phyloP scores from a whole-genome alignment of 257 asterid species.

The Salvia splendens region DNA sequence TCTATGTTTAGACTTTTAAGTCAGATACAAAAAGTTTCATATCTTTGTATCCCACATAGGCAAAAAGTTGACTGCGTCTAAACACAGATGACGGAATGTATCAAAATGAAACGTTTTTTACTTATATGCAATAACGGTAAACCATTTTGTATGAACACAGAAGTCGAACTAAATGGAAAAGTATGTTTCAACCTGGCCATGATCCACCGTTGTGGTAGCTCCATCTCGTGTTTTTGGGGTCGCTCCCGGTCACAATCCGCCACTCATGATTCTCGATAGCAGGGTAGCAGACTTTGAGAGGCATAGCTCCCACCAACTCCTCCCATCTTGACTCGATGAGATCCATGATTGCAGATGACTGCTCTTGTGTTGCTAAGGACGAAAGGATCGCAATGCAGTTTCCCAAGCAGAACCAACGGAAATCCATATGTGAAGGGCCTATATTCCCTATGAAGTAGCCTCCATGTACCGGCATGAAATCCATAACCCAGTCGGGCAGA shows the following conservation, averaged over 20 bases:
- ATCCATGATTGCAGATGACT: constrained; percentile 55
- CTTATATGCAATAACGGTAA: too few relatives aligned
- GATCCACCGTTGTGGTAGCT: constrained; percentile 63
- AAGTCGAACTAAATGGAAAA: not conserved
- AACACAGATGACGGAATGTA: too few relatives aligned
- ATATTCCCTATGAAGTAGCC: constrained; percentile 58
- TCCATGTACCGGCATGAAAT: constrained; percentile 51
- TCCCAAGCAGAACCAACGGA: constrained; percentile 62
- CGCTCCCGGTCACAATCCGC: constrained; percentile 55
- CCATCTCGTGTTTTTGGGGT: constrained; percentile 58
- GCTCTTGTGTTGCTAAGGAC: constrained; percentile 50
- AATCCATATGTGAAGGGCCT: constrained; percentile 55
- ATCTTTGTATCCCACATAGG: too few relatives aligned
- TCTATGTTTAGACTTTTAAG: too few relatives aligned
- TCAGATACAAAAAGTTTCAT: too few relatives aligned
- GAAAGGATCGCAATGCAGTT: constrained; percentile 57
- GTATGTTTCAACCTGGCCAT: constrained; percentile 47
- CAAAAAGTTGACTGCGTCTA: too few relatives aligned
- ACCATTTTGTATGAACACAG: not conserved
- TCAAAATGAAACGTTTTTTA: too few relatives aligned
- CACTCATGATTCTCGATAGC: constrained; percentile 60
- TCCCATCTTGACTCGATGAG: constrained; percentile 56
- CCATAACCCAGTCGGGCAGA: constrained; percentile 57
- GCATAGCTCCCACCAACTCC: constrained; percentile 60
- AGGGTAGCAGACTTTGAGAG: constrained; percentile 56